Percentiles rank a stretch among this genome's conserved stretches.
Evolutionary conservation across 2,329 filamentous ascomycete genomes (phyloP).

Genomic region (Pleomassaria siparia): DNA sequence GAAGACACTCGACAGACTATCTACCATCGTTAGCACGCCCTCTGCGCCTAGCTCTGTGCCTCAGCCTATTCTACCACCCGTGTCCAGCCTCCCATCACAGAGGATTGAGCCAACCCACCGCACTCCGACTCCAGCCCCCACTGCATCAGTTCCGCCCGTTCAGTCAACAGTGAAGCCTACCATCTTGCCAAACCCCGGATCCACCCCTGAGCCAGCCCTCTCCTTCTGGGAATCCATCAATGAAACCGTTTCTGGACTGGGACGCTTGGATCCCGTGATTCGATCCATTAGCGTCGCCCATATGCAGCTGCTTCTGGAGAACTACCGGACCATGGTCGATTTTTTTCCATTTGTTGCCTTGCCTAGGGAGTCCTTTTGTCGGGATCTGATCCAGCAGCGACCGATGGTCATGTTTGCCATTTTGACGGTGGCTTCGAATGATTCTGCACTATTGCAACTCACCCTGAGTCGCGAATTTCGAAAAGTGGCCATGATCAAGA

Average conservation of each 20-base stretch:
- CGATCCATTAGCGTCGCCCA: constrained; percentile 37
- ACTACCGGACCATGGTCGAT: constrained; percentile 34
- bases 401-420: constrained; percentile 39
- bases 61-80: constrained; percentile 27
- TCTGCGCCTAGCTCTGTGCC: constrained; percentile 26
- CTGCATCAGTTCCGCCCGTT: constrained; percentile 13
- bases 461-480: constrained; percentile 39
- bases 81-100: constrained; percentile 24
- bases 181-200: constrained; percentile 26
- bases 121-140: constrained; percentile 17
- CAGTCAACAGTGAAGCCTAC: constrained; percentile 17
- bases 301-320: constrained; percentile 37
- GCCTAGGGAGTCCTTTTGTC: constrained; percentile 29
- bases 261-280: constrained; percentile 35
- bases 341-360: constrained; percentile 39
- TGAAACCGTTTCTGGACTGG: constrained; percentile 32
- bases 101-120: constrained; percentile 24
- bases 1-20: constrained; percentile 37
- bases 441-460: constrained; percentile 31
- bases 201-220: constrained; percentile 26
- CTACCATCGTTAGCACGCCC: constrained; percentile 32
- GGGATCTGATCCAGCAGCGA: constrained; percentile 31
- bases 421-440: constrained; percentile 35
- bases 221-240: constrained; percentile 39
- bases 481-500: constrained; percentile 36